Evolutionary conservation across 345 rosid genomes (phyloP).

Genomic region (Pistacia vera): DNA sequence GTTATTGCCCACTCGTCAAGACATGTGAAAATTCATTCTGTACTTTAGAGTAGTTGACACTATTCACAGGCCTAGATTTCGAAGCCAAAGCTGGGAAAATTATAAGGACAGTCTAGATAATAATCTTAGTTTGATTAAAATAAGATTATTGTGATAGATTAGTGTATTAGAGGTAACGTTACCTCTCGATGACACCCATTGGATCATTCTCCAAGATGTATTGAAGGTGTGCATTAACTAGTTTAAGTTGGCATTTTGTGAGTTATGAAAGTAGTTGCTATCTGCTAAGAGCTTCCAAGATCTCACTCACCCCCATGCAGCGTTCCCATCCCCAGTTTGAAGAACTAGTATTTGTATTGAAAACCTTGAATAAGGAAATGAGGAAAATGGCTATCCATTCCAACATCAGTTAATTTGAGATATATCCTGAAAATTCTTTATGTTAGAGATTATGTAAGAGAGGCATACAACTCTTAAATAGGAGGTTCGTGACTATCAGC

Average conservation of each 20-base stretch:
- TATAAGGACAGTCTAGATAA: too few species aligned
- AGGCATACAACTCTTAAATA: not conserved
- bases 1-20: not conserved
- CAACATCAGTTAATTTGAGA: not conserved
- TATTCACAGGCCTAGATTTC: too few species aligned
- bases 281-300: not conserved
- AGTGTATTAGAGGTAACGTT: too few species aligned
- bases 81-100: too few species aligned
- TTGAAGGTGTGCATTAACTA: too few species aligned
- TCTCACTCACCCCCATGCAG: not conserved
- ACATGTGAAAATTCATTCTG: not conserved
- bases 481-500: not conserved
- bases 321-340: conserved; percentile 43
- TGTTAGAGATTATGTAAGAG: not conserved
- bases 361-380: conserved; percentile 39
- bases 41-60: too few species aligned
- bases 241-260: too few species aligned
- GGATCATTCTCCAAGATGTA: too few species aligned
- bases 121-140: too few species aligned
- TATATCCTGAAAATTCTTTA: not conserved
- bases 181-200: too few species aligned
- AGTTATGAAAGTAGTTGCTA: not conserved
- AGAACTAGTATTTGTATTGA: conserved; percentile 40
- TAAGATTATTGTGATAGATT: too few species aligned
- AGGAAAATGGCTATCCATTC: conserved; percentile 20